Conservation (phyloP, 1,284 basidiomycete genomes). For the Phellinidium pouzarii region DNA sequence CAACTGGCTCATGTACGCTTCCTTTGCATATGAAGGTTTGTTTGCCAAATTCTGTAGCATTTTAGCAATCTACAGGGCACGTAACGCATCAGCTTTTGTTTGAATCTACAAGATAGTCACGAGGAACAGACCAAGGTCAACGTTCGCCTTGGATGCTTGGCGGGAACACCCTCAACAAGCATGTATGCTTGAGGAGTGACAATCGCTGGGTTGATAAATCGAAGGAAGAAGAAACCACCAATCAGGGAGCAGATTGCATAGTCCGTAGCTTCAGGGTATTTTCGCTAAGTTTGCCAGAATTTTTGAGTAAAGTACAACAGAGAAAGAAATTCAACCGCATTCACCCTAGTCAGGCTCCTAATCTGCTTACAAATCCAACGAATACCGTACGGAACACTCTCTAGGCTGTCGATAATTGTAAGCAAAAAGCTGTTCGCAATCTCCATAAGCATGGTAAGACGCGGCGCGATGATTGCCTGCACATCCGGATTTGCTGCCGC, state of each 20-base stretch:
- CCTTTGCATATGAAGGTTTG: constrained; percentile 97
- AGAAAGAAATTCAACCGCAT: constrained; percentile 25
- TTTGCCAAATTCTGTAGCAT: constrained; percentile 99
- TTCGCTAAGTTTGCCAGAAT: constrained; percentile 52
- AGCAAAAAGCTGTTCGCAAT: constrained; percentile 95
- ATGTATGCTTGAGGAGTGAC: constrained; percentile 99
- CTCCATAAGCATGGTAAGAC: constrained; percentile 97
- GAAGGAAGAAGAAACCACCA: constrained; percentile 99
- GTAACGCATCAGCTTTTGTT: constrained; percentile 7
- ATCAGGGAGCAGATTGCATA: constrained; percentile 98
- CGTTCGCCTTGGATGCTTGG: constrained; percentile 94
- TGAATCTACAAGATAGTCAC: neutral
- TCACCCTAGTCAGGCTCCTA: constrained; percentile 85
- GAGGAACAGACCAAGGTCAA: constrained; percentile 71
- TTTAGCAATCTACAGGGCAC: constrained; percentile 79
- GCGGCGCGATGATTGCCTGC: constrained; percentile 93
- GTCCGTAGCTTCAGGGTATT: constrained; percentile 97
- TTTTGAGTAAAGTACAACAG: constrained; percentile 10
- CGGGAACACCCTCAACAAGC: constrained; percentile 95
- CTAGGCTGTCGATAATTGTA: constrained; percentile 98
- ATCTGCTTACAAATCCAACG: constrained; percentile 99
- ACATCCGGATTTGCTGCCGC: constrained; percentile 92
- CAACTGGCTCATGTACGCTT: constrained; percentile 96
- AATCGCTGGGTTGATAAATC: constrained; percentile 99
- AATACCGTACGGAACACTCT: constrained; percentile 97